Evolutionary conservation across 192 early-diverging fungal genomes (phyloP).

Genomic region (Chytriomyces hyalinus): DNA sequence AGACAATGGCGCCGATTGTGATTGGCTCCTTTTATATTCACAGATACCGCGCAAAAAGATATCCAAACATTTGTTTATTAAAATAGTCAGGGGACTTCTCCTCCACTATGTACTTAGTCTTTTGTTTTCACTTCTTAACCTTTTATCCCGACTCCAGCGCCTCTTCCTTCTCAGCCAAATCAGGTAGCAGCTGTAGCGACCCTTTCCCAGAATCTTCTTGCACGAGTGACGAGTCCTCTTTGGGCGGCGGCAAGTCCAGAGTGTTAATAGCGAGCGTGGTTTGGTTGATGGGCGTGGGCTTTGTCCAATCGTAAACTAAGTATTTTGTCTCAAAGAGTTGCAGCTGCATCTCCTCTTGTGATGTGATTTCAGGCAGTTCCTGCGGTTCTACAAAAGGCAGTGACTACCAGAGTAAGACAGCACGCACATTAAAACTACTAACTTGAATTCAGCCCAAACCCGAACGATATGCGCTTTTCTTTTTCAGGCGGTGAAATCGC

Average conservation of each 20-base stretch:
- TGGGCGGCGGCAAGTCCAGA: background rate
- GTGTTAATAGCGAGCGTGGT: conserved; percentile 15
- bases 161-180: background rate
- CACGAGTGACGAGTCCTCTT: background rate
- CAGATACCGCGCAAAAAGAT: background rate
- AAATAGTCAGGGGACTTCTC: background rate
- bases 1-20: too few species aligned
- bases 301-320: conserved; percentile 26
- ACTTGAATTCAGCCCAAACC: background rate
- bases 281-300: conserved; percentile 7
- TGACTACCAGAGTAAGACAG: background rate
- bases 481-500: background rate
- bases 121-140: too few species aligned
- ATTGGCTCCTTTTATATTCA: too few species aligned
- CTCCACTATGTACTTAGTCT: too few species aligned
- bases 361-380: conserved; percentile 18
- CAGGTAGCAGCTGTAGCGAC: background rate
- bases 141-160: too few species aligned
- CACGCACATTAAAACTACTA: background rate
- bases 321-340: conserved; percentile 33
- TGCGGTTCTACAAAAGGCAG: conserved; percentile 2
- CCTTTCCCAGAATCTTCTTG: background rate
- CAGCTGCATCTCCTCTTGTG: conserved; percentile 24
- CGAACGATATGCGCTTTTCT: background rate
- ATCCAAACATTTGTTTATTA: background rate